These are phyloP conservation scores for Plasmodium blacklocki DNA, from an alignment of 169 alveolate species.

Conservation along the genomic window DNA sequence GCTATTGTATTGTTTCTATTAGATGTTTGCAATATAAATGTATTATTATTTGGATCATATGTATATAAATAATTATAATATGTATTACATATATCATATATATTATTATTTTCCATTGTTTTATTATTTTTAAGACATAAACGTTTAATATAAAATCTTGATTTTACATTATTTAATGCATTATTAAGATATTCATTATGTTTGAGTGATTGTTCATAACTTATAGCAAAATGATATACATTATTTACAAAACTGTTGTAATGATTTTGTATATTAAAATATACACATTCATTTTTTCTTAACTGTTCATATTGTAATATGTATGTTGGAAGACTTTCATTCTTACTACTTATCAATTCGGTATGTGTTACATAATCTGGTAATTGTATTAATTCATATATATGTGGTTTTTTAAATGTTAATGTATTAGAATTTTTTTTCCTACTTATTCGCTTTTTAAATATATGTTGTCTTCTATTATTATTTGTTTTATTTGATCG, in stretches of 20 bases:
- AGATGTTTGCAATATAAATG: constrained; percentile 22
- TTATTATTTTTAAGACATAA: constrained; percentile 33
- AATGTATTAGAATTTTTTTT: constrained; percentile 25
- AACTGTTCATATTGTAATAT: constrained; percentile 67
- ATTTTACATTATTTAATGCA: constrained; percentile 29
- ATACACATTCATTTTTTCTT: constrained; percentile 61
- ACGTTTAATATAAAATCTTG: constrained; percentile 42
- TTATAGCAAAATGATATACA: constrained; percentile 57
- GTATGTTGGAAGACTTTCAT: constrained; percentile 45
- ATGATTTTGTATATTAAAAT: constrained; percentile 57
- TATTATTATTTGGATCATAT: constrained; percentile 30
- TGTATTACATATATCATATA: constrained; percentile 47
- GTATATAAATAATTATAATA: constrained; percentile 49
- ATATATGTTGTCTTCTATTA: constrained; percentile 12
- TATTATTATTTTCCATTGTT: constrained; percentile 18
- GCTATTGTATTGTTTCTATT: constrained; percentile 3
- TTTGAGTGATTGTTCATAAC: constrained; percentile 64
- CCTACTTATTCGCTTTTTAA: constrained; percentile 25
- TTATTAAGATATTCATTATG: constrained; percentile 46
- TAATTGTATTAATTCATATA: constrained; percentile 38
- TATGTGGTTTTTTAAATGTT: constrained; percentile 5
- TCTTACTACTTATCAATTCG: constrained; percentile 42
- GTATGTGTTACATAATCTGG: constrained; percentile 66
- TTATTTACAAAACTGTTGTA: constrained; percentile 58
- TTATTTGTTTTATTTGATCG: not conserved